phyloP scores from a whole-genome alignment of 2,329 filamentous ascomycete genomes.

The Fusarium brevicatenulatum region DNA sequence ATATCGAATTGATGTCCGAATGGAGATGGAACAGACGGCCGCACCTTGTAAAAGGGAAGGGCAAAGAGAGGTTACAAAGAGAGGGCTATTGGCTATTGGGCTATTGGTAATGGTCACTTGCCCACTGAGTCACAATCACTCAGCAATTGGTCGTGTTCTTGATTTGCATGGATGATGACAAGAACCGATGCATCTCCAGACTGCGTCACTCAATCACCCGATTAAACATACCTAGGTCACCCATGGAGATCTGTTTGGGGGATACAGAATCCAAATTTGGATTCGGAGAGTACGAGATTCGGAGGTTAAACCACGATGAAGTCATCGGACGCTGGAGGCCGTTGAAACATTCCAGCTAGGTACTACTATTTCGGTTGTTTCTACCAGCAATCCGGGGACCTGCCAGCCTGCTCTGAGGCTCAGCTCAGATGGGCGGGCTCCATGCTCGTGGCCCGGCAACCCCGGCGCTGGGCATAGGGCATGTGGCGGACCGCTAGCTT shows the following conservation, averaged over 20 bases:
- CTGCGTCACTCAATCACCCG: slow-evolving; percentile 9
- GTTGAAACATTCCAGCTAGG: slow-evolving; percentile 18
- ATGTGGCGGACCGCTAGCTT: slow-evolving; percentile 27
- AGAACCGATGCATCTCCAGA: slow-evolving; percentile 11
- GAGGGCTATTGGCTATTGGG: not conserved
- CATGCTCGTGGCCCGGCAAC: slow-evolving; percentile 33
- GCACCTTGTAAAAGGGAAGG: slow-evolving; percentile 6
- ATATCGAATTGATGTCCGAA: slow-evolving; percentile 10
- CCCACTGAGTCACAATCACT: slow-evolving; percentile 30
- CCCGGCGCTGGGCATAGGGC: slow-evolving; percentile 37
- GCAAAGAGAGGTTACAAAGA: slow-evolving; percentile 15
- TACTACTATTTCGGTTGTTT: slow-evolving; percentile 12
- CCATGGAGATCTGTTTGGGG: slow-evolving; percentile 31
- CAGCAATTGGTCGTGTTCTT: slow-evolving; percentile 16
- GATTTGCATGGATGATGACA: not conserved
- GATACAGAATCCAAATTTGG: slow-evolving; percentile 13
- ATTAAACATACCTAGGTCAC: not conserved
- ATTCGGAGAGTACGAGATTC: slow-evolving; percentile 1
- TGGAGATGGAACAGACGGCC: slow-evolving; percentile 13
- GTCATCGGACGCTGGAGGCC: slow-evolving; percentile 28
- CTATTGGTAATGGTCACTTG: slow-evolving; percentile 22
- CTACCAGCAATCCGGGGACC: slow-evolving; percentile 27
- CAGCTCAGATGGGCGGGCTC: slow-evolving; percentile 15
- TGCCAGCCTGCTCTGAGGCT: slow-evolving; percentile 19
- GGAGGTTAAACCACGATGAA: slow-evolving; percentile 28